phyloP scores from a whole-genome alignment of 768 basidiomycete species.

The Thelephora ganbajun region DNA sequence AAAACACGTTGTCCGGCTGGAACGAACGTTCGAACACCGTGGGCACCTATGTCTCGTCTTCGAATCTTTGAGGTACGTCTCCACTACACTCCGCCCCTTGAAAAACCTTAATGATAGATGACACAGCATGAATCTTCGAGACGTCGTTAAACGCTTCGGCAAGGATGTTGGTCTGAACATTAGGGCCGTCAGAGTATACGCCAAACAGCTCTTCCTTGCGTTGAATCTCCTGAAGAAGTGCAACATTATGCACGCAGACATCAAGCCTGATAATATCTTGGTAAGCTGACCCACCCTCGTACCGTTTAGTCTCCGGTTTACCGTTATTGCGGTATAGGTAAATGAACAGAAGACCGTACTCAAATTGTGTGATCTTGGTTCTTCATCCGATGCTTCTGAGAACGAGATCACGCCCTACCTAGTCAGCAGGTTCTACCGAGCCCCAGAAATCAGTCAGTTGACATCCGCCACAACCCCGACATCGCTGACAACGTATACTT shows the following conservation, averaged over 20 bases:
- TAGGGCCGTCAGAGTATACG: constrained; percentile 95
- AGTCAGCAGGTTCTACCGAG: constrained; percentile 94
- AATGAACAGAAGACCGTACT: constrained; percentile 88
- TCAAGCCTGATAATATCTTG: constrained; percentile 96
- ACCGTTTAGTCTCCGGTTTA: constrained; percentile 3
- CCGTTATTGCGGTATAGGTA: constrained; percentile 41
- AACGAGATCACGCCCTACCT: constrained; percentile 98
- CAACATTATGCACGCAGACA: constrained; percentile 95
- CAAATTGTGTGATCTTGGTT: constrained; percentile 95
- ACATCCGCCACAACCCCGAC: constrained; percentile 1
- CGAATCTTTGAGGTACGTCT: constrained; percentile 72
- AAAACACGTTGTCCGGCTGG: constrained; percentile 88
- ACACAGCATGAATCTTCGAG: constrained; percentile 89
- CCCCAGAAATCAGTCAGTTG: constrained; percentile 89
- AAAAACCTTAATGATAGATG: constrained; percentile 4
- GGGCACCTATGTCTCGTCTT: constrained; percentile 96
- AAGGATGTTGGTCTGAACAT: constrained; percentile 96
- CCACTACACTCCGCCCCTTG: neutral
- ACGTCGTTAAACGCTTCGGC: constrained; percentile 95
- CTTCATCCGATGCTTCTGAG: constrained; percentile 86
- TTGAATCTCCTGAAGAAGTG: constrained; percentile 75
- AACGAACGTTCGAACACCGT: constrained; percentile 91
- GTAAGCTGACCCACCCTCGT: constrained; percentile 28
- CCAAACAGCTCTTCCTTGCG: constrained; percentile 89
- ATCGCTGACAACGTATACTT: constrained; percentile 6